Evolutionary conservation across 768 basidiomycete species (phyloP), one percentile per base, ranked within the genome.

Genomic region (Lactifluus hygrophoroides): DNA sequence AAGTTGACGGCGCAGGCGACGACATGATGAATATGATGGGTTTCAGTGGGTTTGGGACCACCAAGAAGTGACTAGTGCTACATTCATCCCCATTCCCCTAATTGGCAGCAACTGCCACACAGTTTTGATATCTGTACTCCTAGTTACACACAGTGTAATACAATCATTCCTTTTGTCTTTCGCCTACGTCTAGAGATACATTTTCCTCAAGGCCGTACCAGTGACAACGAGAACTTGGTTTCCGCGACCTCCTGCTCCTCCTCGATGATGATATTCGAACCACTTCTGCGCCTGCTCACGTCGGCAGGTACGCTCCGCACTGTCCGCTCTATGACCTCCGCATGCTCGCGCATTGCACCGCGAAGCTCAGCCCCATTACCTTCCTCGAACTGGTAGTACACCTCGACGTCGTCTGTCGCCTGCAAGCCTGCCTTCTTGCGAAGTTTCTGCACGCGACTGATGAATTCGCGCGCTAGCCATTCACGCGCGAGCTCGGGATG

Each of bases 391-490:
- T 73, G 72, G 74, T 94, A 94, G 73, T 85, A 94, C 40, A 96
- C 81, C 53, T 90, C 80, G 28, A 97, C 84, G 68, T 96, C 91
- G 69, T 99, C 96, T 7, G 93, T 94, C 19, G 95, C 87, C 72
- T 94, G 92, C 63, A 98, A 76, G 14, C 94, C 93, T 1, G 93
- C 94, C 72, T 94, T 92, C 76, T 99, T 99, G 65, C 96, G 80
- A 60, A 97, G 76, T 69, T 90, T 92, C 75, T 99, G 96, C 43
- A 97, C 86, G 54, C 94, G 86, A 64, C 94, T 95, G 62, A 88
- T 87, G 63, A 97, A 72, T 71, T 95, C 91, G 45, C 96, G 82
- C 46, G 90, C 86, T 25, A 94, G 77, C 77, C 91, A 94, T 75
- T 97, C 90, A 51, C 83, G 77, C 70, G 86, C 83, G 44, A 98